Evolutionary conservation across 1,284 basidiomycete genomes (phyloP).

Genomic region (Moesziomyces sp.): DNA sequence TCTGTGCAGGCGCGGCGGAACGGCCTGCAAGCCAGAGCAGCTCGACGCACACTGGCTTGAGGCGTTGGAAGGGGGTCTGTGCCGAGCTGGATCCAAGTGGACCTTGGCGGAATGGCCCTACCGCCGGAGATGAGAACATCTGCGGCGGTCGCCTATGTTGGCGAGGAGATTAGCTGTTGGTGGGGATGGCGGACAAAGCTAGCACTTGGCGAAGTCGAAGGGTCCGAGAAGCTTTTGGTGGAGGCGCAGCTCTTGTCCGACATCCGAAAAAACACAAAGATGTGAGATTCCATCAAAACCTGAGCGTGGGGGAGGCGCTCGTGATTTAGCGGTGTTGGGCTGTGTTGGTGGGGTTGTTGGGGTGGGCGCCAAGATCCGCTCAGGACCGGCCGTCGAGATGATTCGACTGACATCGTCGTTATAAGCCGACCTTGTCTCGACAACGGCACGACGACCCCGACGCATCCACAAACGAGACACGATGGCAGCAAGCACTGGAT

Average conservation of each 20-base stretch:
- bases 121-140: conserved; percentile 26
- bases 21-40: conserved; percentile 37
- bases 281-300: too few relatives aligned
- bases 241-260: conserved; percentile 16
- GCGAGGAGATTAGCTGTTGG: background rate
- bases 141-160: background rate
- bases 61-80: conserved; percentile 37
- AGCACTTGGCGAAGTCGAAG: background rate
- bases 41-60: conserved; percentile 58
- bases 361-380: background rate
- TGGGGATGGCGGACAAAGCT: too few relatives aligned
- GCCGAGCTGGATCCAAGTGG: background rate
- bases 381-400: background rate
- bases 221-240: conserved; percentile 17
- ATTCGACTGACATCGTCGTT: background rate
- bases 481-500: conserved; percentile 11
- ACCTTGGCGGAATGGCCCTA: conserved; percentile 12
- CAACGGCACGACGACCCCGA: background rate
- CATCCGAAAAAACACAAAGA: conserved; percentile 1
- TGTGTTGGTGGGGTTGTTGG: background rate
- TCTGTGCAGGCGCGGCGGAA: background rate
- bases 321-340: background rate
- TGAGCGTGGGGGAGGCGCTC: background rate
- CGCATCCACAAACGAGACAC: background rate
- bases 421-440: too few relatives aligned